Conservation (phyloP, 23 red algal species). For the Agarophyton chilense region DNA sequence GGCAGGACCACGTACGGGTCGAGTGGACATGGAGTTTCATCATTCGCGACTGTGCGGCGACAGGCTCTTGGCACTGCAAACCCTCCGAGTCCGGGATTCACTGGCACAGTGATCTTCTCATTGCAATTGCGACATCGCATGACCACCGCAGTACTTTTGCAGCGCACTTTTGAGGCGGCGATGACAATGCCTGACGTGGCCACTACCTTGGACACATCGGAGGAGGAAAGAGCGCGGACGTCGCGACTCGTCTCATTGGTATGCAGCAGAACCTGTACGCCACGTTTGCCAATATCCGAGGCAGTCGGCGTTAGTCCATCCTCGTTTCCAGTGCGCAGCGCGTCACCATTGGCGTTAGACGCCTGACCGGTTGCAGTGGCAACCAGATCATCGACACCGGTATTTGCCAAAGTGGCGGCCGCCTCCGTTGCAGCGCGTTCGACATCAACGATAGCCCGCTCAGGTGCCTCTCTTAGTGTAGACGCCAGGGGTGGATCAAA, state of each 20-base stretch:
- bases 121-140: slow-evolving; percentile 91
- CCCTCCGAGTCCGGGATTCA: slow-evolving; percentile 88
- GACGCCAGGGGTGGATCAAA: slow-evolving; percentile 89
- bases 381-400: slow-evolving; percentile 12
- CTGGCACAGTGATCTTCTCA: slow-evolving; percentile 70
- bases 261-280: slow-evolving; percentile 67
- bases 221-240: slow-evolving; percentile 73
- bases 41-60: slow-evolving; percentile 50
- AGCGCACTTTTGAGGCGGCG: slow-evolving; percentile 82
- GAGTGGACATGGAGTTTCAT: slow-evolving; percentile 82
- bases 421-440: slow-evolving; percentile 70
- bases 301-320: slow-evolving; percentile 25
- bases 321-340: not conserved
- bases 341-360: not conserved
- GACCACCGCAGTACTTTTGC: slow-evolving; percentile 76
- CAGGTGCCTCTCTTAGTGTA: slow-evolving; percentile 69
- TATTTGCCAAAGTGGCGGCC: slow-evolving; percentile 56
- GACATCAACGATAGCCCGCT: slow-evolving; percentile 41
- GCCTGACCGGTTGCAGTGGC: slow-evolving; percentile 6
- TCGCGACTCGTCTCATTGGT: slow-evolving; percentile 61
- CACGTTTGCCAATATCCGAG: slow-evolving; percentile 51
- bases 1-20: slow-evolving; percentile 92
- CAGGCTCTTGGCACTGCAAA: slow-evolving; percentile 83
- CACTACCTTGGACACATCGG: slow-evolving; percentile 79
- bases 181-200: slow-evolving; percentile 93